Conservation (phyloP, 1,284 basidiomycete species). For the Ceratobasidium sp. region DNA sequence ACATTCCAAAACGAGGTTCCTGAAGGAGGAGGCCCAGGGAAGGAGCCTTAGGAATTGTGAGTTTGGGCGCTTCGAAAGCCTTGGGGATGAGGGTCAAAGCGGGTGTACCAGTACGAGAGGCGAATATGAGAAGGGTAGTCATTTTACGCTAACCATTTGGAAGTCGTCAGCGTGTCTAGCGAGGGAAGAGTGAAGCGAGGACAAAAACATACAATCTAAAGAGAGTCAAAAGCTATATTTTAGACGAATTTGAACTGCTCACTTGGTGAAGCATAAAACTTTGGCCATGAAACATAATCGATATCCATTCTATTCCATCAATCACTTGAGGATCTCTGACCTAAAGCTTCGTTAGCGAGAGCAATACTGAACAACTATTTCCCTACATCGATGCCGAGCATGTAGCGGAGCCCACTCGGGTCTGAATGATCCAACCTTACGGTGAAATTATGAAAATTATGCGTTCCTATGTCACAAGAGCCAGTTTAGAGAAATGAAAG, state of each 20-base stretch:
- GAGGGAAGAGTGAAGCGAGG: no score
- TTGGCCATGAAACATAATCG: slow-evolving; percentile 94
- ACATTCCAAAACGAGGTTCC: slow-evolving; percentile 59
- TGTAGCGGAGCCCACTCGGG: slow-evolving; percentile 83
- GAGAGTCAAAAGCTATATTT: background rate
- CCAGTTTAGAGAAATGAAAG: slow-evolving; percentile 3
- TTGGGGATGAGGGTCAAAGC: slow-evolving; percentile 54
- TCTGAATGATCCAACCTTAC: slow-evolving; percentile 89
- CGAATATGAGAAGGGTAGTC: slow-evolving; percentile 89
- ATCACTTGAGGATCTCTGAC: slow-evolving; percentile 85
- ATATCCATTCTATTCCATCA: slow-evolving; percentile 95
- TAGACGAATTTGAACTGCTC: slow-evolving; percentile 46
- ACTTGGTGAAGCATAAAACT: slow-evolving; percentile 99
- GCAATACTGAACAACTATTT: slow-evolving; percentile 41
- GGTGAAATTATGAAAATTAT: slow-evolving; percentile 99
- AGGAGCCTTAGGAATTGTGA: slow-evolving; percentile 96
- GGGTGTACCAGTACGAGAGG: slow-evolving; percentile 82
- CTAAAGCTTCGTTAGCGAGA: slow-evolving; percentile 59
- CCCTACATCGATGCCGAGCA: slow-evolving; percentile 86
- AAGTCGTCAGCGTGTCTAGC: background rate
- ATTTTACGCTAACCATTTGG: slow-evolving; percentile 86
- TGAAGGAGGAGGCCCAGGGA: slow-evolving; percentile 95
- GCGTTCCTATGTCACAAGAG: slow-evolving; percentile 62
- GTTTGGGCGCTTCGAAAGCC: slow-evolving; percentile 75
- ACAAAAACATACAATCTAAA: slow-evolving; percentile 62